Evolutionary conservation across 2,329 filamentous ascomycete species (phyloP).

Genomic region (Bipolaris cookei): DNA sequence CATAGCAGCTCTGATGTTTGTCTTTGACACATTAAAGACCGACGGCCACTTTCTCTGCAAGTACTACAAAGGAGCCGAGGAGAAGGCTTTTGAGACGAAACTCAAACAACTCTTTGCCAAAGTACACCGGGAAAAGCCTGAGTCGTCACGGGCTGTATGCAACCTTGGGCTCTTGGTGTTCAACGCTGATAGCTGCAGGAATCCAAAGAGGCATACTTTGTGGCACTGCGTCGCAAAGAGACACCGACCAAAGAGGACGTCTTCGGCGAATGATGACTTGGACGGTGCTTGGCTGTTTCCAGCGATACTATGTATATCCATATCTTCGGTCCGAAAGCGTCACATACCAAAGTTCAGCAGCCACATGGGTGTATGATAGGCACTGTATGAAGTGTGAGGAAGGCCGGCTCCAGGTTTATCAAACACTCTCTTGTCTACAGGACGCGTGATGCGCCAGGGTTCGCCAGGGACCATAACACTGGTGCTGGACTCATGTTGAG

Average conservation of each 20-base stretch:
- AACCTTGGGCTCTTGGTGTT: background rate
- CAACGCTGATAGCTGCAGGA: slow-evolving; percentile 59
- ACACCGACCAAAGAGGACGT: slow-evolving; percentile 56
- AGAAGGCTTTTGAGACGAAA: slow-evolving; percentile 76
- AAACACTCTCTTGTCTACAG: background rate
- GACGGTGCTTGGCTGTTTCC: background rate
- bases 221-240: slow-evolving; percentile 74
- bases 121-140: slow-evolving; percentile 88
- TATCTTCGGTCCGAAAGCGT: slow-evolving; percentile 11
- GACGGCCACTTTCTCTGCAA: slow-evolving; percentile 96
- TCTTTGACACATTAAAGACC: slow-evolving; percentile 78
- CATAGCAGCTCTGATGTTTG: slow-evolving; percentile 81
- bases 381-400: slow-evolving; percentile 4
- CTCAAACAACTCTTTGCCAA: slow-evolving; percentile 78
- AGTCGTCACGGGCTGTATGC: slow-evolving; percentile 80
- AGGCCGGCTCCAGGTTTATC: background rate
- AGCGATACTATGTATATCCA: background rate
- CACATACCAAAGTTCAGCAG: background rate
- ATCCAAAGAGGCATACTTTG: slow-evolving; percentile 85
- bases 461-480: background rate
- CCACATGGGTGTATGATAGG: slow-evolving; percentile 21
- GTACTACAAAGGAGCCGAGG: slow-evolving; percentile 91
- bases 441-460: background rate
- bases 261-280: slow-evolving; percentile 40
- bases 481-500: background rate